Percentiles rank a stretch among this genome's conserved stretches.
Conservation (phyloP, 2,329 filamentous ascomycete genomes). For the Pseudocercospora macadamiae region DNA sequence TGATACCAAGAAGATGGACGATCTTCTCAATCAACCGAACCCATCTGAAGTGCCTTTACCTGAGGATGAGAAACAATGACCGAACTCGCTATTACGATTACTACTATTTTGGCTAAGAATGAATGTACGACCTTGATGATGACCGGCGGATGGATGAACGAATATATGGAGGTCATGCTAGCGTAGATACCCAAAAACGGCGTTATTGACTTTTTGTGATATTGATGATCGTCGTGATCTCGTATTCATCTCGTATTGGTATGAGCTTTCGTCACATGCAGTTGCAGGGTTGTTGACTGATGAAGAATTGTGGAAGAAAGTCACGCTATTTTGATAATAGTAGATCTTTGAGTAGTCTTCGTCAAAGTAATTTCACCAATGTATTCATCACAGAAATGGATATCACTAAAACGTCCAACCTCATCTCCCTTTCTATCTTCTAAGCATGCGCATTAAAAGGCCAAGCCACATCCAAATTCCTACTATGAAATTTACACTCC, state of each 20-base stretch:
- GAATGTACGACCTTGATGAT: neutral
- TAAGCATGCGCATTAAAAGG: slow-evolving; percentile 51
- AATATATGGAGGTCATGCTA: neutral
- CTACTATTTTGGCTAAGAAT: neutral
- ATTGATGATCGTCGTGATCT: neutral
- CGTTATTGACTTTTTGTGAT: neutral
- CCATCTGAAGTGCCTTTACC: slow-evolving; percentile 31
- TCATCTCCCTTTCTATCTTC: slow-evolving; percentile 50
- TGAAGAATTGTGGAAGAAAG: no score
- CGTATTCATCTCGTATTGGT: no score
- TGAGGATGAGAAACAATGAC: slow-evolving; percentile 2
- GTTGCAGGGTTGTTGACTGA: no score
- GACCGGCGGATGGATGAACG: neutral
- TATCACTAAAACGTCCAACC: no score
- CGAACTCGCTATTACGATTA: neutral
- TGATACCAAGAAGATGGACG: slow-evolving; percentile 22
- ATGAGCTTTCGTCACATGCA: no score
- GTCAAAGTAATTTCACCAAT: no score
- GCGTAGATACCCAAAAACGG: neutral
- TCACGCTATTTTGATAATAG: no score
- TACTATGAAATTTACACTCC: slow-evolving; percentile 35
- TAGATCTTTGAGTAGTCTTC: no score
- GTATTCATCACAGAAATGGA: no score
- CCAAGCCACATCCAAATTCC: slow-evolving; percentile 34
- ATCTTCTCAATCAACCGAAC: slow-evolving; percentile 30